A percentile compares a stretch with the other conserved stretches of the same genome.
Evolutionary conservation across 2,329 filamentous ascomycete species (phyloP).

Genomic region (Phialocephala subalpina): DNA sequence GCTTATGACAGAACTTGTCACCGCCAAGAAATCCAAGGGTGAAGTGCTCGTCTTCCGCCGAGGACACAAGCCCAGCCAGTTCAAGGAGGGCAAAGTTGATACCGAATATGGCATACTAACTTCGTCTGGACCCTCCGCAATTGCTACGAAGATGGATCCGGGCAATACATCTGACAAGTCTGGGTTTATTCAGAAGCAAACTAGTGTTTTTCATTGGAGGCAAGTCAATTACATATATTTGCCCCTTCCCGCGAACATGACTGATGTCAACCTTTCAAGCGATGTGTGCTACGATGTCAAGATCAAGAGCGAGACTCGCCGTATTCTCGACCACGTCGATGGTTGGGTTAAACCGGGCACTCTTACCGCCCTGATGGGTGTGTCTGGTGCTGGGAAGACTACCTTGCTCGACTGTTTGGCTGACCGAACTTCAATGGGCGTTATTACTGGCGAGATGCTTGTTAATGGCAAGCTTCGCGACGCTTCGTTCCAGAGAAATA

Average conservation of each 20-base stretch:
- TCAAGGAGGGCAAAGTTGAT: no score
- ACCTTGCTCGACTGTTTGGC: conserved; percentile 83
- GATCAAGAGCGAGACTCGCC: conserved; percentile 67
- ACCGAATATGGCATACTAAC: not conserved
- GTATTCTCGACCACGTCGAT: conserved; percentile 72
- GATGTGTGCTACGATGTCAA: conserved; percentile 74
- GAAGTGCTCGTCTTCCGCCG: conserved; percentile 79
- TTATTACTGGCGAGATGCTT: conserved; percentile 82
- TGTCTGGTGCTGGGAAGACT: conserved; percentile 81
- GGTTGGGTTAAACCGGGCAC: conserved; percentile 77
- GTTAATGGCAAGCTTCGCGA: conserved; percentile 28
- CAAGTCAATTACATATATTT: no score
- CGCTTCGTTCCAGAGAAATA: conserved; percentile 86
- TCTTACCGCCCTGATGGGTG: conserved; percentile 73
- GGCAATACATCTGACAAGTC: no score
- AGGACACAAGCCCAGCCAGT: no score
- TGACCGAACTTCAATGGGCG: conserved; percentile 82
- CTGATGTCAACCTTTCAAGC: no score
- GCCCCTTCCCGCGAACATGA: no score
- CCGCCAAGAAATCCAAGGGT: conserved; percentile 70
- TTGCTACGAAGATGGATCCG: no score
- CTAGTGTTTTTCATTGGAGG: conserved; percentile 32
- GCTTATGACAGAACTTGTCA: conserved; percentile 63
- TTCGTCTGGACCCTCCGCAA: no score
- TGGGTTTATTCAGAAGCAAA: no score